phyloP scores from a whole-genome alignment of 1,139 yeast species.

The Suhomyces maxii region DNA sequence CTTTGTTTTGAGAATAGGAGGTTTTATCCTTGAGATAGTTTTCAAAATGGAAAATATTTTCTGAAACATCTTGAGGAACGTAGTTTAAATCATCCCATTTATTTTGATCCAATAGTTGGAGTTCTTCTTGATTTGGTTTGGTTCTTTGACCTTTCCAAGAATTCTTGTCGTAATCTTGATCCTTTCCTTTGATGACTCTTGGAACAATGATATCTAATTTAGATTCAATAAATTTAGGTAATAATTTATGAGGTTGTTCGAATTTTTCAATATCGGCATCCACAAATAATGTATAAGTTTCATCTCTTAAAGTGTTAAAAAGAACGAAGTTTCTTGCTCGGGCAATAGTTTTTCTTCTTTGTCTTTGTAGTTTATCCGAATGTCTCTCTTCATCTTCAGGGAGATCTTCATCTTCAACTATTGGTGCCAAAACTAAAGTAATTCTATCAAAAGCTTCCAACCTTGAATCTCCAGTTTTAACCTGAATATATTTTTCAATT shows the following conservation, averaged over 20 bases:
- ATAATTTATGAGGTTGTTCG: constrained; percentile 24
- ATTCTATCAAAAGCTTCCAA: constrained; percentile 17
- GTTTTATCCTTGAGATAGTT: constrained; percentile 22
- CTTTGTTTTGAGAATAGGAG: constrained; percentile 13
- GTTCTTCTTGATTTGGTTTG: constrained; percentile 35
- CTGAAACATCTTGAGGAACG: constrained; percentile 38
- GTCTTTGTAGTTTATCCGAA: constrained; percentile 29
- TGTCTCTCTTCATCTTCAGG: constrained; percentile 30
- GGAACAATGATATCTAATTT: constrained; percentile 44
- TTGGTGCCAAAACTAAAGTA: constrained; percentile 34
- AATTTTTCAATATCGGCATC: constrained; percentile 44
- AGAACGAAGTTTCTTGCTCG: constrained; percentile 37
- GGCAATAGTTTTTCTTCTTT: constrained; percentile 36
- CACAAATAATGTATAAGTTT: constrained; percentile 42
- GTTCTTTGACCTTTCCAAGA: constrained; percentile 50
- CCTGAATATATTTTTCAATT: constrained; percentile 15
- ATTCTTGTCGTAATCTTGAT: constrained; percentile 43
- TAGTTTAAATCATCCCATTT: constrained; percentile 37
- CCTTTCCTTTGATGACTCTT: constrained; percentile 32
- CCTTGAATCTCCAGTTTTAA: background rate
- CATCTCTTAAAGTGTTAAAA: constrained; percentile 26
- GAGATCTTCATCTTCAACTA: constrained; percentile 26
- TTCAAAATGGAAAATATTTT: constrained; percentile 33
- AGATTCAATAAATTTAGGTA: constrained; percentile 33
- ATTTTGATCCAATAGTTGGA: constrained; percentile 29